Evolutionary conservation across 192 early-diverging fungal genomes (phyloP), one percentile per base, ranked within the genome.

Genomic region (Coemansia sp.): DNA sequence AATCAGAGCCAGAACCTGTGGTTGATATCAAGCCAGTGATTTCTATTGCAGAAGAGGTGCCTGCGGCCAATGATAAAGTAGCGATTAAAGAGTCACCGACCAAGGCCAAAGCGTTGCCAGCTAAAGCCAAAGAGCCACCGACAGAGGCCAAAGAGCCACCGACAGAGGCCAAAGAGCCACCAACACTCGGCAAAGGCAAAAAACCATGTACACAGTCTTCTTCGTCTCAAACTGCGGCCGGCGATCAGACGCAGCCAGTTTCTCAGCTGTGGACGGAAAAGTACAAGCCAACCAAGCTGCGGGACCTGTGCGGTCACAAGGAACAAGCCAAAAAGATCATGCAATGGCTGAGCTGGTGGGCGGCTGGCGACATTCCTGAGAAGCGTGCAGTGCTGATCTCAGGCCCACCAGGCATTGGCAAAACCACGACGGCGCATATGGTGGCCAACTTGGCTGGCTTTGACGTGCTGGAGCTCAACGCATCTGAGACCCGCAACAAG

Each of bases 321-420:
- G 76, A 69, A 24, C 75, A 72, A 0, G 84, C 97, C 15, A 70
- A 90, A 64, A 84, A 75, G 24, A 79, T 99, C 15, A 63, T 80
- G 10, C 75, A 58, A 56, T 97, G 96, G 96, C 81, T 97, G 3
- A 60, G 82, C 14, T 69, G 70, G 22, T 97, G 95, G 95, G 88
- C 75, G 17, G 39, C 35, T 1, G 76, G 71, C 4, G 53, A 22
- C 1, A 47, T 77, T 25, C 61, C 68, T 5, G 67, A 73, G 2
- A 39, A 56, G 38, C 77, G 80, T 1, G 91, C 95, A 0, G 84
- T 93, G 6, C 66, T 99, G 14, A 83, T 99, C 3, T 94, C 93
- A 35, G 98, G 98, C 3, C 92, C 95, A 3, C 98, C 98, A 5
- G 98, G 98, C 1, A 93, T 99, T 39, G 98, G 98, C 45, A 99